Evolutionary conservation across 306 rosid species (phyloP).

Genomic region (Prunus padus): DNA sequence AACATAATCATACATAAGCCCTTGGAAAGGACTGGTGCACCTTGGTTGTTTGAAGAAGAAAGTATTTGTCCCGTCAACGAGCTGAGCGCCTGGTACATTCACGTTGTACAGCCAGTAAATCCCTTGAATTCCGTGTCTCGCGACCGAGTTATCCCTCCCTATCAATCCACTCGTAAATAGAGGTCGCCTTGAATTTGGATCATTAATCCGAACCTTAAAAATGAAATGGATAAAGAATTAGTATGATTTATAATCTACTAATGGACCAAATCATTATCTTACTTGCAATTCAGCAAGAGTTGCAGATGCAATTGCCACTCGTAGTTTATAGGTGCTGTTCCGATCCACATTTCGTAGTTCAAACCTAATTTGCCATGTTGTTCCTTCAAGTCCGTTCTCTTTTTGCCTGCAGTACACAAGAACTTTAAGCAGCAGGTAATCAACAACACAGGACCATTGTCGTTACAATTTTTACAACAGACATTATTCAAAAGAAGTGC

Average conservation of each 20-base stretch:
- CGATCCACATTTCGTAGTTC: conserved; percentile 45
- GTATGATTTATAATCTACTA: background rate
- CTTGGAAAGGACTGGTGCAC: conserved; percentile 72
- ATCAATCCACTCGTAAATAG: conserved; percentile 82
- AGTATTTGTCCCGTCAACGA: conserved; percentile 70
- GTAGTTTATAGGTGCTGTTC: conserved; percentile 53
- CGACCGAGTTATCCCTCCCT: conserved; percentile 89
- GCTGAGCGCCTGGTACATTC: conserved; percentile 39
- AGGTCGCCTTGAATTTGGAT: conserved; percentile 54
- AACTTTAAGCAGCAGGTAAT: background rate
- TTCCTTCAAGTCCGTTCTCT: conserved; percentile 65
- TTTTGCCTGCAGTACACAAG: conserved; percentile 48
- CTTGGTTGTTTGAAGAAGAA: conserved; percentile 74
- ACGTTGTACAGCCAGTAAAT: conserved; percentile 67
- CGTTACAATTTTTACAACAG: background rate
- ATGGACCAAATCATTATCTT: background rate
- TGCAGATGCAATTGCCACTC: conserved; percentile 86
- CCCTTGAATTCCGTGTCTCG: conserved; percentile 95
- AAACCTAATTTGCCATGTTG: conserved; percentile 92
- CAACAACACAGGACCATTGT: background rate
- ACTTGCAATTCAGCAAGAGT: conserved; percentile 86
- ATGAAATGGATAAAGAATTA: background rate
- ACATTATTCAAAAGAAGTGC: background rate
- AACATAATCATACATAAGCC: conserved; percentile 83
- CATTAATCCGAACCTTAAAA: conserved; percentile 69